Conservation (phyloP, 192 early-diverging fungal species). For the Borealophlyctis nickersoniae region DNA sequence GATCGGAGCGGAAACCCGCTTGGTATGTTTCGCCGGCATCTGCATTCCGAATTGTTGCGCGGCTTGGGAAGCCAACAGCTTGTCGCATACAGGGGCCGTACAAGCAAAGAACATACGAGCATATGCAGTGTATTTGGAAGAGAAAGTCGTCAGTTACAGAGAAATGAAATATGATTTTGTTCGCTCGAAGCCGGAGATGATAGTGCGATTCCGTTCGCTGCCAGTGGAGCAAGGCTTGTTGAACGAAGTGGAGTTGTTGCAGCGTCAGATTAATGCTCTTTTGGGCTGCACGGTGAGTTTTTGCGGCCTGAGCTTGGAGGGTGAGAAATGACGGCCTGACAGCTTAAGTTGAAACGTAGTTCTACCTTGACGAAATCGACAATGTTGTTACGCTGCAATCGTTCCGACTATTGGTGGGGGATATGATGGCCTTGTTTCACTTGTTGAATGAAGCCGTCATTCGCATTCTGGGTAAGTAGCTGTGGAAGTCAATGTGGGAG, state of each 20-base stretch:
- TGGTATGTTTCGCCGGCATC: constrained; percentile 24
- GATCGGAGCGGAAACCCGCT: constrained; percentile 46
- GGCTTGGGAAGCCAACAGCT: not conserved
- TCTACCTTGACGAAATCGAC: constrained; percentile 68
- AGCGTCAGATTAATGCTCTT: constrained; percentile 64
- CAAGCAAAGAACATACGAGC: constrained; percentile 61
- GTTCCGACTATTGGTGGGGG: constrained; percentile 68
- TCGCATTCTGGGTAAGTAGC: constrained; percentile 59
- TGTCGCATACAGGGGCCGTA: constrained; percentile 24
- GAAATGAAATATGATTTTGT: constrained; percentile 67
- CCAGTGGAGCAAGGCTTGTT: constrained; percentile 60
- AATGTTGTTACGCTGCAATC: constrained; percentile 71
- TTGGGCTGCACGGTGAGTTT: constrained; percentile 65
- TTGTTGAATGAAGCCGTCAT: constrained; percentile 77
- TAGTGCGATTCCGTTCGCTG: constrained; percentile 49
- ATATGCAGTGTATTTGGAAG: constrained; percentile 70
- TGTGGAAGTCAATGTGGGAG: not conserved
- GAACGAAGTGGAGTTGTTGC: constrained; percentile 57
- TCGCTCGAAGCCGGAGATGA: constrained; percentile 47
- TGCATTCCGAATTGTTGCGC: not conserved
- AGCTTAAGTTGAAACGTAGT: constrained; percentile 43
- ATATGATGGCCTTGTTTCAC: constrained; percentile 70
- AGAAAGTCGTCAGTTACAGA: constrained; percentile 61
- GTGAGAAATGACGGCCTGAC: not conserved
- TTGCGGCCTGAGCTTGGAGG: not conserved